A percentile compares a stretch with the other conserved stretches of the same genome.
Evolutionary conservation across 495 filamentous ascomycete genomes (phyloP).

Genomic region (Lasiosphaeria hispida): DNA sequence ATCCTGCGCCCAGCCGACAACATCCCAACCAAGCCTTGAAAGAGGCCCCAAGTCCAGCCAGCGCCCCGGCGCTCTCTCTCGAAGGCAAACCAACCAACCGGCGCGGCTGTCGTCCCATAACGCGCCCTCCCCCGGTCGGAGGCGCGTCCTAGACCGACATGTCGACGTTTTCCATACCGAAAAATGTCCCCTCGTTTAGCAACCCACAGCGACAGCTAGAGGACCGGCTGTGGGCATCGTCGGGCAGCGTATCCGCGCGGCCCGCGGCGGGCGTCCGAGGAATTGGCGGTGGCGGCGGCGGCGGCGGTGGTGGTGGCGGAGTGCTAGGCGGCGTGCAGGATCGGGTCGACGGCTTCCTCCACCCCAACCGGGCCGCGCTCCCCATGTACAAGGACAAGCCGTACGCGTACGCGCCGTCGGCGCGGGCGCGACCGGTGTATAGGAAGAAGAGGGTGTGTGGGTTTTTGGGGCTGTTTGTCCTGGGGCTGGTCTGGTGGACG

Average conservation of each 20-base stretch:
- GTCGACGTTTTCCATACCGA: constrained; percentile 61
- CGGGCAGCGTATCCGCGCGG: constrained; percentile 8
- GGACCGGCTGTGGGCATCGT: constrained; percentile 63
- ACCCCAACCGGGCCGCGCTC: constrained; percentile 56
- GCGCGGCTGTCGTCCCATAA: too few relatives aligned
- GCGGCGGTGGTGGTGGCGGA: constrained; percentile 30
- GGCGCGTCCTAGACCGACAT: constrained; percentile 47
- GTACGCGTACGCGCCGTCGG: constrained; percentile 62
- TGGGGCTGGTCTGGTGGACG: constrained; percentile 56
- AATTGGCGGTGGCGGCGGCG: constrained; percentile 18
- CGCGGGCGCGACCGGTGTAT: constrained; percentile 45
- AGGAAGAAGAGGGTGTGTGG: constrained; percentile 54
- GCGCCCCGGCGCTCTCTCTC: too few relatives aligned
- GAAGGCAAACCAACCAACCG: too few relatives aligned
- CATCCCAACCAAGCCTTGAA: too few relatives aligned
- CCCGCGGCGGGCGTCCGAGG: too few relatives aligned
- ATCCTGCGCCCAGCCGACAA: too few relatives aligned
- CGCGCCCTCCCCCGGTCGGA: neutral
- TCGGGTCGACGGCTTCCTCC: constrained; percentile 44
- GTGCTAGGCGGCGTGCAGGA: constrained; percentile 48
- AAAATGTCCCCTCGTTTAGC: constrained; percentile 68
- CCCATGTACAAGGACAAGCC: constrained; percentile 99
- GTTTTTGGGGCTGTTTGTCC: constrained; percentile 49
- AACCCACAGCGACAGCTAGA: constrained; percentile 66
- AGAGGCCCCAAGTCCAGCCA: too few relatives aligned